Base-by-base conservation (phyloP, 2,329 filamentous ascomycete genomes). In the Xylaria hypoxylon region DNA sequence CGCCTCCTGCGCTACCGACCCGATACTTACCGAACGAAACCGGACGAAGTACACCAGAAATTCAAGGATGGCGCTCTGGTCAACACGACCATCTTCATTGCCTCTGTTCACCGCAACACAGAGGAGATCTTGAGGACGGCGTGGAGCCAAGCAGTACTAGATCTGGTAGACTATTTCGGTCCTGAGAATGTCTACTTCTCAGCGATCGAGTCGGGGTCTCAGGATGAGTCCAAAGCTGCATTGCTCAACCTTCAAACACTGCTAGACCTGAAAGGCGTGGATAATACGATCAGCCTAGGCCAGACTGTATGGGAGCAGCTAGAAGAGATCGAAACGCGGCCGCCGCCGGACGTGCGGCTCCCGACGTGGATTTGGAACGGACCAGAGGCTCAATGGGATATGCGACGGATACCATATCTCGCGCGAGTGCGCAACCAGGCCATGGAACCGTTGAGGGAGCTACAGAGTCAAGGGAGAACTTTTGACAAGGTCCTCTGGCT, bases 341-440 rank as follows among this genome's bases (percentile, higher is more conserved):
- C 79, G 5, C 73, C 76, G 35, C 75, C 79, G 0, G 72, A 67
- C 4, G 69, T 71, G 7, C 73, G 82, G 58, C 80, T 83, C 56
- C 79, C 82, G 1, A 89, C 89, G 1, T 92, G 90, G 90, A 87
- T 92, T 61, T 81, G 79, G 77, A 78, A 84, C 64, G 84, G 82
- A 10, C 79, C 83, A 1, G 77, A 82, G 40, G 81, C 82, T 2
- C 81, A 81, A 61, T 86, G 81, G 71, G 87, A 89, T 70, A 75
- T 90, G 70, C 80, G 90, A 51, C 84, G 90, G 40, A 92, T 93
- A 72, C 89, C 90, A 0, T 92, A 91, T 75, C 82, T 93, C 31
- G 84, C 91, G 0, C 81, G 80, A 6, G 77, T 90, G 58, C 85
- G 91, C 42, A 93, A 93, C 77, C 77, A 82, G 68, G 86, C 86